Evolutionary conservation across 1,284 basidiomycete species (phyloP).

Genomic region (Papiliotrema laurentii): DNA sequence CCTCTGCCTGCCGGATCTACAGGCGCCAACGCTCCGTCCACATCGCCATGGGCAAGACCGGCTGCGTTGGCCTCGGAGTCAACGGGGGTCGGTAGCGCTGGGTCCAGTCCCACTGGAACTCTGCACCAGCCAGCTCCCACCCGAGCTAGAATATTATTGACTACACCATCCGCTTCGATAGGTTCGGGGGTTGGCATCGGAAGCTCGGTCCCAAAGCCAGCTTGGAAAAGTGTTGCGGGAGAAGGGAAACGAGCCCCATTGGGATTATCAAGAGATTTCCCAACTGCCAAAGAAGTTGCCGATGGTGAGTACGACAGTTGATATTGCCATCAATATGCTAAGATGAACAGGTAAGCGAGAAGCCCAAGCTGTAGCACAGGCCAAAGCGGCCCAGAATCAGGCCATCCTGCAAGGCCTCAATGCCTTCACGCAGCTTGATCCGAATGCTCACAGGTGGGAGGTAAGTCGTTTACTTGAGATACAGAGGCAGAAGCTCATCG

Average conservation of each 20-base stretch:
- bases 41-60: slow-evolving; percentile 44
- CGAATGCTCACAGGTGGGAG: slow-evolving; percentile 93
- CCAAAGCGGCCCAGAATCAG: slow-evolving; percentile 56
- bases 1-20: slow-evolving; percentile 25
- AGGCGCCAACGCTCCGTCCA: slow-evolving; percentile 17
- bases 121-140: slow-evolving; percentile 33
- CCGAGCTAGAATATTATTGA: slow-evolving; percentile 11
- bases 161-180: slow-evolving; percentile 7
- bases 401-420: slow-evolving; percentile 59
- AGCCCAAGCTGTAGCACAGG: slow-evolving; percentile 42
- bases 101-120: slow-evolving; percentile 7
- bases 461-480: slow-evolving; percentile 53
- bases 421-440: slow-evolving; percentile 85
- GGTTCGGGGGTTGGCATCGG: slow-evolving; percentile 26
- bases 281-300: slow-evolving; percentile 72
- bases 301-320: slow-evolving; percentile 5
- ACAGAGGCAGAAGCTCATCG: slow-evolving; percentile 18
- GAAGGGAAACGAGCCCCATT: slow-evolving; percentile 16
- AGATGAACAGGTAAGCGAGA: slow-evolving; percentile 31
- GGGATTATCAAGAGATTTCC: slow-evolving; percentile 56
- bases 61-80: slow-evolving; percentile 8
- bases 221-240: slow-evolving; percentile 17
- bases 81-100: no score
- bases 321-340: not conserved
- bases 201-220: slow-evolving; percentile 14